A percentile compares a stretch with the other conserved stretches of the same genome.
These are phyloP conservation scores for Penicillium simplicissimum DNA, from an alignment of 495 filamentous ascomycete species.

Conservation along the genomic window DNA sequence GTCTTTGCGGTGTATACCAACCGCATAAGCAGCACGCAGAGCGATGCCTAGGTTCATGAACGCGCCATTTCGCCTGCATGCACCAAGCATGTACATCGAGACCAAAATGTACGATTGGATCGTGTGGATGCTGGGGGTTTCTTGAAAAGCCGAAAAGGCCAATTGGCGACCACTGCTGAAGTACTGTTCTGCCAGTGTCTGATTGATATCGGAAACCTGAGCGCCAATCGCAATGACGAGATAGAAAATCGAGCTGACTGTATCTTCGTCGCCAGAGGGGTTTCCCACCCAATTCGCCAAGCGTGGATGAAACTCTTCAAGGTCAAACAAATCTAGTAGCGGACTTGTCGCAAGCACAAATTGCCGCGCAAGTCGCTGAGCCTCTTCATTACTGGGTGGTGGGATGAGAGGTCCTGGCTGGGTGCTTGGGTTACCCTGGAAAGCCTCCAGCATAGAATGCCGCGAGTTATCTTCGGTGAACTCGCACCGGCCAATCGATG, in stretches of 20 bases:
- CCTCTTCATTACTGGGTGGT: constrained; percentile 38
- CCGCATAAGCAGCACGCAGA: constrained; percentile 57
- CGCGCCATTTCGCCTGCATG: constrained; percentile 61
- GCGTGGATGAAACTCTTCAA: constrained; percentile 37
- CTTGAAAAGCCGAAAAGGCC: constrained; percentile 55
- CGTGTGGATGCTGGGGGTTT: constrained; percentile 56
- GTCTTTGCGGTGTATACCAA: constrained; percentile 62
- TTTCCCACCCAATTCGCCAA: constrained; percentile 45
- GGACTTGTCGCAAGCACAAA: constrained; percentile 46
- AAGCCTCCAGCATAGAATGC: constrained; percentile 67
- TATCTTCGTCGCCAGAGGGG: constrained; percentile 44
- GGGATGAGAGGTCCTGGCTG: constrained; percentile 31
- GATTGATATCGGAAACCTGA: constrained; percentile 52
- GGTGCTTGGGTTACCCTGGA: constrained; percentile 41
- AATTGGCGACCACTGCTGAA: constrained; percentile 58
- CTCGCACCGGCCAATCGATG: constrained; percentile 60
- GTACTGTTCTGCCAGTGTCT: constrained; percentile 45
- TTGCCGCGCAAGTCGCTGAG: constrained; percentile 39
- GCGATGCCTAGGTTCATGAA: constrained; percentile 58
- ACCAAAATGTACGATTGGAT: constrained; percentile 61
- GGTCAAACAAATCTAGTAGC: constrained; percentile 42
- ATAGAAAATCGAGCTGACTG: constrained; percentile 56
- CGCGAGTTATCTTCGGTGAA: constrained; percentile 71
- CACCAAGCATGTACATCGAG: constrained; percentile 61
- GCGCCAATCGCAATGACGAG: constrained; percentile 61